Base-by-base conservation (phyloP, 2,329 filamentous ascomycete genomes). In the Trichoderma harzianum region DNA sequence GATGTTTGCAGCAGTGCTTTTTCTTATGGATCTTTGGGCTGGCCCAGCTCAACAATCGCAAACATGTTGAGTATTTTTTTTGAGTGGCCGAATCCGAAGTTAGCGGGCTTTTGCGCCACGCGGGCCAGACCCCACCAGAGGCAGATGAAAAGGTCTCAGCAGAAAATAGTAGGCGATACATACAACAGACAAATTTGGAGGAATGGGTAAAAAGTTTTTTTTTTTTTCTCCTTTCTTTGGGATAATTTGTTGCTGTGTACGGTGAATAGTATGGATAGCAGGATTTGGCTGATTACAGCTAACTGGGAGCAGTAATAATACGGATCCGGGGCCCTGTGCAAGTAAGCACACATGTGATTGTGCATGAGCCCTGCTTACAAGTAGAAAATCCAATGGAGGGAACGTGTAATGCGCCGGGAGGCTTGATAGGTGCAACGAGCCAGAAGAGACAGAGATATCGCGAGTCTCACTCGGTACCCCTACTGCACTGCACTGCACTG, bases 41-140 rank as follows among this genome's bases (percentile, higher is more conserved):
- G 24, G 21, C 12, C 12, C 61, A 62, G 36, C 67, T 51, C 67
- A 69, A 69, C 67, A 69, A 69, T 69, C 67, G 67, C 62, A 64
- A 69, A 57, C 26, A 69, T 69, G 67, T 69, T 69, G 67, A 69
- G 67, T 39, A 39, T 39, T 39, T 55, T 63, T 63, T 63, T 62
- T 62, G 62, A 26, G 28, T 14, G 62, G 43, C 28, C 57, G 53
- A 62, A 69, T 34, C 16, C 39, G 26, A 62, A 57, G 36, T n/a
- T 32, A 60, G 67, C 57, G 67, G 55, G 21, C 24, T 36, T 26
- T 39, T 26, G 34, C 67, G 67, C 67, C 67, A 69, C 67, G 60
- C 57, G 67, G 67, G 57, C 67, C 28, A 62, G 67, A 24, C 28
- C 39, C 57, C 67, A 53, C 47, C 7, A n/a, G 36, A 68, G 28